Percentiles rank a stretch among this genome's conserved stretches.
Evolutionary conservation across 1,284 basidiomycete genomes (phyloP).

Genomic region (Ustilago hordei): DNA sequence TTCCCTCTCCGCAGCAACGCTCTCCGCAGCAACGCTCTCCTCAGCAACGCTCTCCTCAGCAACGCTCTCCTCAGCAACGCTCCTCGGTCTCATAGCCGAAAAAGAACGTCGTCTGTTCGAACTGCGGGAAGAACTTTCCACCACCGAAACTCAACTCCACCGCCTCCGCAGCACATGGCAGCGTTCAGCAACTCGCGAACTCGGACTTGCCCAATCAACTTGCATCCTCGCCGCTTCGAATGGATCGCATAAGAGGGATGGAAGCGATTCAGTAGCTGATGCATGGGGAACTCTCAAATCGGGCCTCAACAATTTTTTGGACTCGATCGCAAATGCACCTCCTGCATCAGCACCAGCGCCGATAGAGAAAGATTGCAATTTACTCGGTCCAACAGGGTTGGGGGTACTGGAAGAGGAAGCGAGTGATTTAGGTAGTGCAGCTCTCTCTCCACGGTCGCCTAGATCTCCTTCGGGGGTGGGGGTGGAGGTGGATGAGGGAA

Average conservation of each 20-base stretch:
- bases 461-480: constrained; percentile 21
- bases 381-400: constrained; percentile 17
- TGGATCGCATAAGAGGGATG: background rate
- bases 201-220: constrained; percentile 5
- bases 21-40: too few species aligned
- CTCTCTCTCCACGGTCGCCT: constrained; percentile 37
- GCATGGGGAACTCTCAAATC: constrained; percentile 46
- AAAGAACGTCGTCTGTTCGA: constrained; percentile 69
- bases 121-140: constrained; percentile 59
- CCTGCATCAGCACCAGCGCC: background rate
- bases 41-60: too few species aligned
- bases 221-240: background rate
- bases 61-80: constrained; percentile 45
- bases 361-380: background rate
- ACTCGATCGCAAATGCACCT: constrained; percentile 22
- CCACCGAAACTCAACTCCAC: constrained; percentile 22
- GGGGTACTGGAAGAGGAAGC: constrained; percentile 46
- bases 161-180: constrained; percentile 35
- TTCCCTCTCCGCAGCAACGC: constrained; percentile 28
- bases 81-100: constrained; percentile 67
- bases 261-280: constrained; percentile 18
- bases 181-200: constrained; percentile 23
- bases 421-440: constrained; percentile 34
- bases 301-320: constrained; percentile 39
- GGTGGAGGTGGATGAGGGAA: constrained; percentile 6